Percentiles rank a stretch among this genome's conserved stretches.
Conservation (phyloP, 768 basidiomycete genomes). For the Mycena latifolia region DNA sequence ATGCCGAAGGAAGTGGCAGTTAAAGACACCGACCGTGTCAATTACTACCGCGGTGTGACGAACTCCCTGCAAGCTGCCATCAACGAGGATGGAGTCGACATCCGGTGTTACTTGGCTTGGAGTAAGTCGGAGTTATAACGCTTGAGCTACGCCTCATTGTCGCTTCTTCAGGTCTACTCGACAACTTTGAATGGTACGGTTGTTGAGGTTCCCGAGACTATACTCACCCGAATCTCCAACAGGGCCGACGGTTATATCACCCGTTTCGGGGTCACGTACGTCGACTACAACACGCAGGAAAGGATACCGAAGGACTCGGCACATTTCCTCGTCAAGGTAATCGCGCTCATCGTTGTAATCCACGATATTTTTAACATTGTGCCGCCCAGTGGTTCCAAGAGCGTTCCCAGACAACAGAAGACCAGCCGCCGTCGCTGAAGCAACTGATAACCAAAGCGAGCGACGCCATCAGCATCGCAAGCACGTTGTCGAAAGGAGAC, state of each 20-base stretch:
- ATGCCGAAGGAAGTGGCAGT: constrained; percentile 66
- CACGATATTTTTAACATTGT: neutral
- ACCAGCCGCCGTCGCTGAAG: constrained; percentile 17
- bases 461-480: constrained; percentile 42
- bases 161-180: constrained; percentile 63
- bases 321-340: constrained; percentile 66
- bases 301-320: constrained; percentile 75
- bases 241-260: constrained; percentile 78
- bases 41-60: constrained; percentile 74
- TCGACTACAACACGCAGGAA: constrained; percentile 77
- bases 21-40: constrained; percentile 71
- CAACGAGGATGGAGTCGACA: constrained; percentile 71
- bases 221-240: constrained; percentile 26
- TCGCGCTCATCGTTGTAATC: neutral
- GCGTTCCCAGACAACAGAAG: constrained; percentile 37
- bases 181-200: constrained; percentile 76
- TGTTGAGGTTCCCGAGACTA: neutral
- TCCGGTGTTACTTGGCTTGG: constrained; percentile 77
- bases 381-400: constrained; percentile 55
- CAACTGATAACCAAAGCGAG: constrained; percentile 22
- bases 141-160: constrained; percentile 15
- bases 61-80: constrained; percentile 68
- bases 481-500: constrained; percentile 34
- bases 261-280: constrained; percentile 79
- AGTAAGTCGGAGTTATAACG: constrained; percentile 52